phyloP scores from a whole-genome alignment of 768 basidiomycete species.

The Hericium alpestre region DNA sequence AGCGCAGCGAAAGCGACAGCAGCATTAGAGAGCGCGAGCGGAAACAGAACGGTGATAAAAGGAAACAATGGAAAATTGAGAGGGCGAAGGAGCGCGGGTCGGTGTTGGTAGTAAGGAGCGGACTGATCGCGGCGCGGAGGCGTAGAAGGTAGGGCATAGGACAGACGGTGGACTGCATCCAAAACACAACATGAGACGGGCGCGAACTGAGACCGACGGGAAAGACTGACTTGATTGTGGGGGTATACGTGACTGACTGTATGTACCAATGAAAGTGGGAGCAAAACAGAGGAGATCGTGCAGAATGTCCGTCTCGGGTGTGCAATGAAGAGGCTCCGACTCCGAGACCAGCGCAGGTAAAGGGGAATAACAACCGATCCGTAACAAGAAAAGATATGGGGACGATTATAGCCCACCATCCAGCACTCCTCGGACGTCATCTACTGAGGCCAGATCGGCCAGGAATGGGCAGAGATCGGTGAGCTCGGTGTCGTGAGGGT shows the following conservation, averaged over 20 bases:
- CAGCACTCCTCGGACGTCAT: conserved; percentile 86
- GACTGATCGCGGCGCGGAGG: background rate
- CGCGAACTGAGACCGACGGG: background rate
- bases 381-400: background rate
- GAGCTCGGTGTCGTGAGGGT: conserved; percentile 95
- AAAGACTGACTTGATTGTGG: background rate
- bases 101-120: background rate
- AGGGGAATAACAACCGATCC: background rate
- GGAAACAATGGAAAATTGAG: background rate
- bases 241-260: conserved; percentile 16
- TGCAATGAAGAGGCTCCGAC: background rate
- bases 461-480: conserved; percentile 94
- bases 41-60: background rate
- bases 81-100: background rate
- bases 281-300: conserved; percentile 7
- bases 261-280: conserved; percentile 16
- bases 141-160: background rate
- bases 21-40: background rate
- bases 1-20: background rate
- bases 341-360: background rate
- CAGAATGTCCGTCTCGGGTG: conserved; percentile 2
- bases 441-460: conserved; percentile 71
- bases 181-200: background rate
- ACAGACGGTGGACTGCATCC: background rate
- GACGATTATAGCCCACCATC: conserved; percentile 62